Evolutionary conservation across 176 grass and related monocot genomes (phyloP).

Genomic region (Oryza brachyantha): DNA sequence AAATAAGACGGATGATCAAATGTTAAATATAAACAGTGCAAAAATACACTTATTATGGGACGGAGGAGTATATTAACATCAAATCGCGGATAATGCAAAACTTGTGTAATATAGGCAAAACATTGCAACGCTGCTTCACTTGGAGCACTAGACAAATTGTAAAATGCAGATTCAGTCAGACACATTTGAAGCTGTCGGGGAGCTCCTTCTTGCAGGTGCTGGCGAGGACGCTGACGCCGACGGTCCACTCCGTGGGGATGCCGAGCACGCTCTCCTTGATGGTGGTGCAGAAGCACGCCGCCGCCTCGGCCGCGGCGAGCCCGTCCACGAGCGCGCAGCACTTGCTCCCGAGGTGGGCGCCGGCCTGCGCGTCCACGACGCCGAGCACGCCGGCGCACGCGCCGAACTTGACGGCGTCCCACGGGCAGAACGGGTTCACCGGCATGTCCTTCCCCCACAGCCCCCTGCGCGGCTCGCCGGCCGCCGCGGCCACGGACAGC

Average conservation of each 20-base stretch:
- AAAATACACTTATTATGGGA: too few relatives aligned
- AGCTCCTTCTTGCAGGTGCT: conserved; percentile 68
- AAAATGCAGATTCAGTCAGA: conserved; percentile 25
- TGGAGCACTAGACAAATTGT: background rate
- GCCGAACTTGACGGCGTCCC: conserved; percentile 64
- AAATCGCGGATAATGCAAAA: background rate
- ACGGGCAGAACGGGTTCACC: conserved; percentile 60
- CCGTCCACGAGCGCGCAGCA: conserved; percentile 54
- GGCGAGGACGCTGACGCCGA: conserved; percentile 63
- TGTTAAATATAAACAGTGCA: too few relatives aligned
- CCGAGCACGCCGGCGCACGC: conserved; percentile 56
- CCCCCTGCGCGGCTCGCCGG: conserved; percentile 20
- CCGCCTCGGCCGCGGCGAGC: conserved; percentile 57
- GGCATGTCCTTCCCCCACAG: conserved; percentile 31
- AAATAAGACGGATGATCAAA: too few relatives aligned
- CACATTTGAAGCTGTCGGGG: conserved; percentile 76
- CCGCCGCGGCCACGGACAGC: background rate
- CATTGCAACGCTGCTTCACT: background rate
- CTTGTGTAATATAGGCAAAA: background rate
- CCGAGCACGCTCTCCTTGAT: conserved; percentile 66
- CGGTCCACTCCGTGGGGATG: conserved; percentile 64
- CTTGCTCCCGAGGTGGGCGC: conserved; percentile 38
- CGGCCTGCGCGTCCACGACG: conserved; percentile 15
- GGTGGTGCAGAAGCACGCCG: conserved; percentile 74
- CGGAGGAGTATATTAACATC: too few relatives aligned